phyloP scores from a whole-genome alignment of 2,329 filamentous ascomycete genomes.

The Dothistroma septosporum region DNA sequence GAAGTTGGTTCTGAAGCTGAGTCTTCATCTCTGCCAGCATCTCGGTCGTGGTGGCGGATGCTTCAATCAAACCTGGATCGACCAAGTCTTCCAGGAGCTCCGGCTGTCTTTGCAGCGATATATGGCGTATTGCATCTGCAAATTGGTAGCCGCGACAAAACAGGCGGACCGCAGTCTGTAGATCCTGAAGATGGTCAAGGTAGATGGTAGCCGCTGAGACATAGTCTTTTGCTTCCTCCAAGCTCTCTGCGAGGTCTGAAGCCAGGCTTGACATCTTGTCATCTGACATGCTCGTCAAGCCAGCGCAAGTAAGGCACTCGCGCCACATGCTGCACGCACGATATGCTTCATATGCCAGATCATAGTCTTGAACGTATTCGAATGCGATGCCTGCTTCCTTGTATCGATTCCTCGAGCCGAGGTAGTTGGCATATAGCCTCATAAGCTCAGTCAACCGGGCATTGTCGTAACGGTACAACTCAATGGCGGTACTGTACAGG shows the following conservation, averaged over 20 bases:
- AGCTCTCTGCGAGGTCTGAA: conserved; percentile 68
- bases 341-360: conserved; percentile 75
- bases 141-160: conserved; percentile 87
- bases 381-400: conserved; percentile 84
- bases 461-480: conserved; percentile 77
- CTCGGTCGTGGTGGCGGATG: conserved; percentile 77
- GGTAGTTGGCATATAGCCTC: conserved; percentile 70
- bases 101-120: conserved; percentile 57
- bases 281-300: conserved; percentile 59
- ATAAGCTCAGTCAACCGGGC: conserved; percentile 65
- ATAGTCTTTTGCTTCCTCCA: conserved; percentile 82
- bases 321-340: conserved; percentile 83
- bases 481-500: conserved; percentile 73
- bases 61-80: conserved; percentile 74
- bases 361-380: conserved; percentile 74
- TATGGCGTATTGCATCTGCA: conserved; percentile 78
- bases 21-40: conserved; percentile 87
- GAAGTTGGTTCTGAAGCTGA: conserved; percentile 79
- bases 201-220: conserved; percentile 73
- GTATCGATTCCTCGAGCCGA: conserved; percentile 70
- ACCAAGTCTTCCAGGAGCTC: conserved; percentile 65
- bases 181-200: conserved; percentile 71
- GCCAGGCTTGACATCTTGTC: conserved; percentile 65
- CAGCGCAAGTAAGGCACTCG: conserved; percentile 78
- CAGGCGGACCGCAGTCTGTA: conserved; percentile 65